Conservation (phyloP, 495 filamentous ascomycete species). For the Penicillium cinerascens region DNA sequence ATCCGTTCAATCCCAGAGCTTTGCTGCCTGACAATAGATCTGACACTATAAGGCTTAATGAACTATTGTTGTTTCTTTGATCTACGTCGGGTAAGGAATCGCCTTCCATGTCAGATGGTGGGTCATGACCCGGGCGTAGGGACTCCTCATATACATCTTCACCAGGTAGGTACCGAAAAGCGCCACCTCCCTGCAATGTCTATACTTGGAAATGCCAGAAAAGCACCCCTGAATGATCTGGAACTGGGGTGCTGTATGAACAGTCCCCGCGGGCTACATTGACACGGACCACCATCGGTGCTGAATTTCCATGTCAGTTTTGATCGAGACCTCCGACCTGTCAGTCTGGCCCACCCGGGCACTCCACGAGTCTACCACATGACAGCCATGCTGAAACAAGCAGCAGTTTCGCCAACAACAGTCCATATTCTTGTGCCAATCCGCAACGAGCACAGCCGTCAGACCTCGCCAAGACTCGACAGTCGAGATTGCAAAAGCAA, state of each 20-base stretch:
- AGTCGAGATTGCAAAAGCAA: background rate
- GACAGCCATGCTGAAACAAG: background rate
- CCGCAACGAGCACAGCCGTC: background rate
- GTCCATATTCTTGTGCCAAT: background rate
- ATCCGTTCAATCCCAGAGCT: background rate
- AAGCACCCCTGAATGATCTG: background rate
- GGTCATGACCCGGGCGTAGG: too few species aligned
- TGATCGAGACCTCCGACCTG: background rate
- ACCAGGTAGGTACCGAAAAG: background rate
- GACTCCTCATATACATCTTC: background rate
- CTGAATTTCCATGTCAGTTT: background rate
- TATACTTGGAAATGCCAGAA: background rate
- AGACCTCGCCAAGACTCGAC: background rate
- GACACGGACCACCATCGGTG: background rate
- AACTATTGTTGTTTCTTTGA: background rate
- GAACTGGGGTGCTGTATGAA: background rate
- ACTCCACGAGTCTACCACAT: background rate
- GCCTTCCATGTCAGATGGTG: too few species aligned
- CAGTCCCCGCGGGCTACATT: background rate
- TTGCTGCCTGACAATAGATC: background rate
- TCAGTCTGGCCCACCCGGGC: background rate
- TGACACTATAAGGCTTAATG: background rate
- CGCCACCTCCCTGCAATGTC: background rate
- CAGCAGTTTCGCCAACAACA: background rate
- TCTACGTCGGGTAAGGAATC: too few species aligned